Evolutionary conservation across 2,329 filamentous ascomycete genomes (phyloP), one percentile per base, ranked within the genome.

Genomic region (Hymenoscyphus fraxineus): DNA sequence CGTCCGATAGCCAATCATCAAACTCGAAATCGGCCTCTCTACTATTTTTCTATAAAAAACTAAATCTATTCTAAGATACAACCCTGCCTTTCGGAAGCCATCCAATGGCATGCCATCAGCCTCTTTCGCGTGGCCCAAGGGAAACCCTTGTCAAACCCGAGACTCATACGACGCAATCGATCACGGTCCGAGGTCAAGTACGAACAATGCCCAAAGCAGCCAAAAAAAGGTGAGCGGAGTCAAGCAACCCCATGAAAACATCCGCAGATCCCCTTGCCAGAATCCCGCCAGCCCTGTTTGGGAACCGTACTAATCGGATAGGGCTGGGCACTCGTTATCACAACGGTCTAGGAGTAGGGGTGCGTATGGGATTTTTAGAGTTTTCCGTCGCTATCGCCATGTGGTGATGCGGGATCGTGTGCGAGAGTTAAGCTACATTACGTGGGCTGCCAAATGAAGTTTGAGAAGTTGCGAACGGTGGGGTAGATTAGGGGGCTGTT

Each of bases 371-470:
- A 47, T 47, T 47, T 22, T 47, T 47, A 22, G 16, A n/a, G n/a
- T 35, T 35, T 35, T 10, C 35, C 9, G 35, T 35, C 35, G 35
- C 35, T 47, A 47, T 47, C 44, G 44, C 44, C 6, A 47, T 47
- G 44, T 47, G 44, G 44, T 44, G 40, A 44, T 44, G 40, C 40
- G 6, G 40, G 6, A 16, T 47, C 44, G n/a, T 19, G 44, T 22
- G 44, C 44, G 44, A 19, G n/a, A 19, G n/a, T 19, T 47, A 22
- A 47, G 44, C n/a, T 22, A 9, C 44, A 19, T 47, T 47, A 22
- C 44, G 44, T 47, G 44, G 44, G 44, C 44, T 47, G n/a, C 44
- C 44, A 47, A 47, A n/a, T 16, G 44, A 47, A n/a, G 40, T 44
- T 44, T 44, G 40, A 16, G 40, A 44, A 16, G 13, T 44, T 44